These are phyloP conservation scores for Candida nonsorbophila DNA, from an alignment of 805 yeast species.

Conservation along the genomic window DNA sequence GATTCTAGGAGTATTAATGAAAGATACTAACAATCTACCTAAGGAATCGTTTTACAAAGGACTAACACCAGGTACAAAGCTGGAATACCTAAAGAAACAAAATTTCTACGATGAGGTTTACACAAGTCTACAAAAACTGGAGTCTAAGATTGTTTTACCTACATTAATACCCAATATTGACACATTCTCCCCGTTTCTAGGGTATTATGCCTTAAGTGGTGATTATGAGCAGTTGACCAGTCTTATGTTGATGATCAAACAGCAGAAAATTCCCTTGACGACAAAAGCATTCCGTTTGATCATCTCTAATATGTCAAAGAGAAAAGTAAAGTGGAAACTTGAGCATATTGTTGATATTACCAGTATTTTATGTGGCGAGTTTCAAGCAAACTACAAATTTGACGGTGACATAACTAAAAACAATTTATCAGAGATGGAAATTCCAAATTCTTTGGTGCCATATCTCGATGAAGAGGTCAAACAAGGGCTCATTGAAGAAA, in stretches of 20 bases:
- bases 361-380: no score
- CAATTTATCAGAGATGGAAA: no score
- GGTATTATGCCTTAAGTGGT: conserved; percentile 3
- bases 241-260: conserved; percentile 8
- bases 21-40: conserved; percentile 1
- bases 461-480: no score
- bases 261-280: conserved; percentile 25
- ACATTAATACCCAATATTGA: conserved; percentile 11
- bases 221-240: conserved; percentile 3
- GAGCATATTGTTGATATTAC: no score
- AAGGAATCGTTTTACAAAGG: conserved; percentile 1
- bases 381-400: no score
- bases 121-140: conserved; percentile 1
- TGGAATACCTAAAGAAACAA: conserved; percentile 3
- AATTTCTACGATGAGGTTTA: conserved; percentile 4
- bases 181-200: conserved; percentile 14
- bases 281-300: conserved; percentile 17
- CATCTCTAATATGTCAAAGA: no score
- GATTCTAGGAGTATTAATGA: conserved; percentile 3
- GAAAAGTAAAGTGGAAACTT: not conserved
- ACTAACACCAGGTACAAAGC: conserved; percentile 2
- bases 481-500: no score
- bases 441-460: no score
- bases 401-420: no score
- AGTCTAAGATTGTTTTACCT: conserved; percentile 1